A percentile compares a stretch with the other conserved stretches of the same genome.
phyloP scores from a whole-genome alignment of 352 stramenopile genomes.

The Achlya hypogyna region DNA sequence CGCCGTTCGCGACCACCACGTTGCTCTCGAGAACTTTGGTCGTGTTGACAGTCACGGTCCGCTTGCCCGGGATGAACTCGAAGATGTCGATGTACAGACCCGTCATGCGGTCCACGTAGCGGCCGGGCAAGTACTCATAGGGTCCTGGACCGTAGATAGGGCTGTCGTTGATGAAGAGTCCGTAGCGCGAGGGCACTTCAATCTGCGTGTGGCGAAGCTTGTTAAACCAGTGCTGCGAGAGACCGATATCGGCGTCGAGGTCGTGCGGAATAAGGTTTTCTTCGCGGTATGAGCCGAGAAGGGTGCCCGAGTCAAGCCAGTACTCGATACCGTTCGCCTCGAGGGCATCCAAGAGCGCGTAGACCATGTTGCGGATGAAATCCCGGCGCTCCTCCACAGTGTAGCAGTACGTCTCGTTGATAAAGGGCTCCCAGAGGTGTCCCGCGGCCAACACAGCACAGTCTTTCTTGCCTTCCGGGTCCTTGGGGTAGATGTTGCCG shows the following conservation, averaged over 20 bases:
- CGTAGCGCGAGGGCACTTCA: background rate
- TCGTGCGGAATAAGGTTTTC: conserved; percentile 46
- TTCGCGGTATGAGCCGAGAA: conserved; percentile 44
- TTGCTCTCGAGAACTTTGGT: no score
- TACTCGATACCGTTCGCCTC: conserved; percentile 51
- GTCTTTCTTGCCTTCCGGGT: background rate
- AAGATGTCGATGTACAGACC: conserved; percentile 48
- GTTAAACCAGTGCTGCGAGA: conserved; percentile 35
- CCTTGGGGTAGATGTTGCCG: background rate
- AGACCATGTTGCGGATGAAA: conserved; percentile 25
- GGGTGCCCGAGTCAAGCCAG: conserved; percentile 56
- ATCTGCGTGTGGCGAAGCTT: conserved; percentile 24
- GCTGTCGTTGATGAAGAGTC: conserved; percentile 1
- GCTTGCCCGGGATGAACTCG: conserved; percentile 24
- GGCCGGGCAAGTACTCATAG: conserved; percentile 24
- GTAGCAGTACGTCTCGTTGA: background rate
- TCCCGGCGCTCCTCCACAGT: conserved; percentile 1
- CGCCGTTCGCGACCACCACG: no score
- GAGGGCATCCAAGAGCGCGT: conserved; percentile 21
- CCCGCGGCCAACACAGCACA: background rate
- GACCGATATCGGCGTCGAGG: conserved; percentile 42
- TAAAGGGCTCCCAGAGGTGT: background rate
- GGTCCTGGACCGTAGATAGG: background rate
- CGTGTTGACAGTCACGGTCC: background rate
- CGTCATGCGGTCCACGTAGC: conserved; percentile 37